These are phyloP conservation scores for Hemisphaericaspora nanyangensis DNA, from an alignment of 805 yeast genomes.

Conservation along the genomic window DNA sequence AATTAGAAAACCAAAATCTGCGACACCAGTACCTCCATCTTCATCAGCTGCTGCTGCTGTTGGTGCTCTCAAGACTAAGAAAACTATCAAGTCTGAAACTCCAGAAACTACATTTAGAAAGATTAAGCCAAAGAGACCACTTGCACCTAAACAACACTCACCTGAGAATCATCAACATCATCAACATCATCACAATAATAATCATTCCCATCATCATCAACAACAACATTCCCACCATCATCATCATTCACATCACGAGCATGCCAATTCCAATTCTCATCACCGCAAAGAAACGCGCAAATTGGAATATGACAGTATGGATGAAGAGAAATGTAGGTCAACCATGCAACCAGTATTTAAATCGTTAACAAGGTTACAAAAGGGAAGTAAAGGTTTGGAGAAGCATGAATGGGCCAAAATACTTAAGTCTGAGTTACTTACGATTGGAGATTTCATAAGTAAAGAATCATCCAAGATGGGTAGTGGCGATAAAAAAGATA, in stretches of 20 bases:
- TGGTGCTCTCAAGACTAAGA: not conserved
- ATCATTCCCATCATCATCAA: slow-evolving; percentile 2
- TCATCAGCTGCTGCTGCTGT: not conserved
- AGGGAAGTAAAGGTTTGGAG: slow-evolving; percentile 70
- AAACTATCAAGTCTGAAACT: slow-evolving; percentile 5
- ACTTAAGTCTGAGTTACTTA: slow-evolving; percentile 62
- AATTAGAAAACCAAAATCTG: slow-evolving; percentile 12
- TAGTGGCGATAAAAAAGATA: slow-evolving; percentile 25
- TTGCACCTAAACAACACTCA: not conserved
- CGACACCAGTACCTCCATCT: slow-evolving; percentile 7
- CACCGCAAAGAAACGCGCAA: slow-evolving; percentile 16
- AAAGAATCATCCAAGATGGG: slow-evolving; percentile 11
- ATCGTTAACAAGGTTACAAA: slow-evolving; percentile 61
- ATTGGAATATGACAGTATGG: slow-evolving; percentile 73
- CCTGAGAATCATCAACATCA: not conserved
- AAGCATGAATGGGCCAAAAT: slow-evolving; percentile 75
- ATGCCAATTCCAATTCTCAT: slow-evolving; percentile 1
- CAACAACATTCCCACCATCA: slow-evolving; percentile 1
- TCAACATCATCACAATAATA: slow-evolving; percentile 1
- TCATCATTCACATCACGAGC: slow-evolving; percentile 1
- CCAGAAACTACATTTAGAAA: slow-evolving; percentile 5
- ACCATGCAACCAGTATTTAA: slow-evolving; percentile 62
- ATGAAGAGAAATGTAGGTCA: slow-evolving; percentile 62
- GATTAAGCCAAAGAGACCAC: slow-evolving; percentile 5
- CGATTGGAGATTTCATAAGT: slow-evolving; percentile 67